These are phyloP conservation scores for Colletotrichum cuscutae DNA, from an alignment of 2,329 filamentous ascomycete species.

Conservation along the genomic window DNA sequence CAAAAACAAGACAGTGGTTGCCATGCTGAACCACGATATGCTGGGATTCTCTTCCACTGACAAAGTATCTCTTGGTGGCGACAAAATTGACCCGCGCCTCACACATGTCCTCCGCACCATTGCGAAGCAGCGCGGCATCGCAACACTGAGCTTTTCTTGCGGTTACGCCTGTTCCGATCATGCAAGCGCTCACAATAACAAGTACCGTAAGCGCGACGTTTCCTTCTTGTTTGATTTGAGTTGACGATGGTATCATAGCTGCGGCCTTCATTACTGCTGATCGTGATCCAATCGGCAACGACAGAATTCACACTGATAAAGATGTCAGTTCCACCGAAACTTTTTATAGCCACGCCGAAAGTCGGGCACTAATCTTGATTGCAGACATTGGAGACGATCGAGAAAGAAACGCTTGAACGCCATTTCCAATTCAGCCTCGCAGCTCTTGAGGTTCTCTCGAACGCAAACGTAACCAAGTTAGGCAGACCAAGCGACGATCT, in stretches of 20 bases:
- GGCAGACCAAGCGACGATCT: neutral
- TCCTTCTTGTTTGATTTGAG: neutral
- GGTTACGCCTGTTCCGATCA: neutral
- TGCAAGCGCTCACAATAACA: neutral
- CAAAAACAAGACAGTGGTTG: neutral
- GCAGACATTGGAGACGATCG: neutral
- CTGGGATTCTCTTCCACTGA: neutral
- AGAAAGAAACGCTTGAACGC: neutral
- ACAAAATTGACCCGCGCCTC: neutral
- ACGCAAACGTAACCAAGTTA: neutral
- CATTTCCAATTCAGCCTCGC: neutral
- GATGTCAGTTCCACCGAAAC: neutral
- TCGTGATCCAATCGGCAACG: neutral
- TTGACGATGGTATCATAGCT: neutral
- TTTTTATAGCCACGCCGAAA: neutral
- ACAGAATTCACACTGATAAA: neutral
- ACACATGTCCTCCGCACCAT: neutral
- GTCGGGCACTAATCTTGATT: neutral
- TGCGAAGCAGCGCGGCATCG: neutral
- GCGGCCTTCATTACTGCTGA: neutral
- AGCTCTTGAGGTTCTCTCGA: neutral
- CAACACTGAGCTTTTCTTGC: neutral
- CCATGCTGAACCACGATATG: neutral
- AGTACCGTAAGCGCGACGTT: neutral
- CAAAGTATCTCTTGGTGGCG: neutral